phyloP scores from a whole-genome alignment of 345 rosid genomes.

The Anacardium occidentale region DNA sequence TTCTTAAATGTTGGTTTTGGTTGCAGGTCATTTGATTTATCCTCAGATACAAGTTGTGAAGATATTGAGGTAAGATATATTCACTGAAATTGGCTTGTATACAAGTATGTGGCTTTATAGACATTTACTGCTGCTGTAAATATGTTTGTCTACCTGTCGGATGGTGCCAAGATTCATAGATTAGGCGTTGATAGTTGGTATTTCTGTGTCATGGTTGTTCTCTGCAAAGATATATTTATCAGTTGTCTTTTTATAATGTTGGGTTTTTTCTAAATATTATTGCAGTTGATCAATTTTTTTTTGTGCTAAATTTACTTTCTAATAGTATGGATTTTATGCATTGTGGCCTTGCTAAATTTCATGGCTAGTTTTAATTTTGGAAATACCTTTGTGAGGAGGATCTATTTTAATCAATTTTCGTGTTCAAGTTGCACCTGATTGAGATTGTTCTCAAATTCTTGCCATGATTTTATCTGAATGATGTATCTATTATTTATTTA shows the following conservation, averaged over 20 bases:
- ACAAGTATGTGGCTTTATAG: neutral
- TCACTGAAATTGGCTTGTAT: neutral
- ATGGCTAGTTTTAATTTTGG: neutral
- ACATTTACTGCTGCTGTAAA: neutral
- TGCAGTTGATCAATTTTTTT: neutral
- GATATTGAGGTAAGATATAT: conserved; percentile 73
- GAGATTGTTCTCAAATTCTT: neutral
- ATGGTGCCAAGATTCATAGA: neutral
- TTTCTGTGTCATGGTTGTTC: neutral
- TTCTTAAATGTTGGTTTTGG: conserved; percentile 27
- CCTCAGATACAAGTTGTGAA: conserved; percentile 90
- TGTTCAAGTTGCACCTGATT: neutral
- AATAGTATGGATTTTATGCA: neutral
- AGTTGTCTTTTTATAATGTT: neutral
- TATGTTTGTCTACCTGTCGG: neutral
- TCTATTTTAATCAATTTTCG: neutral
- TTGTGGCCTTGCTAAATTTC: neutral
- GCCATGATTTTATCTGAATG: neutral
- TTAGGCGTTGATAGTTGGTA: neutral
- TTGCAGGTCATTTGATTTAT: conserved; percentile 95
- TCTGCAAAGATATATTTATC: neutral
- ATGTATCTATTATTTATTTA: neutral
- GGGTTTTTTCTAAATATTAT: neutral
- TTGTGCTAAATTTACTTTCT: neutral
- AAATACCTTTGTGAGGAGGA: neutral